Evolutionary conservation across 805 yeast genomes (phyloP).

Genomic region (Citeromyces matritensis): DNA sequence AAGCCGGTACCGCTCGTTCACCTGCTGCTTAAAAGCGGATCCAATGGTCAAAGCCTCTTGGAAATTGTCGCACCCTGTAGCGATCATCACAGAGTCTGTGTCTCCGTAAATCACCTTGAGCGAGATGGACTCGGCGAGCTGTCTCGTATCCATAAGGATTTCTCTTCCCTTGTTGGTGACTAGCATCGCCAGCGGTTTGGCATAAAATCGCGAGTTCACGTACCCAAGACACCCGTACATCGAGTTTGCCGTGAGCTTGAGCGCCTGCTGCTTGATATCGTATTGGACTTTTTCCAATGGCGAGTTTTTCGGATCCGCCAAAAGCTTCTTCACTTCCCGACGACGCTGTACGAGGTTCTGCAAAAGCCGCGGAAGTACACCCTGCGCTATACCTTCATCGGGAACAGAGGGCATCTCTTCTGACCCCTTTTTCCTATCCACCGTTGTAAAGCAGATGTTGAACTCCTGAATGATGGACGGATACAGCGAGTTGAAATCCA

Average conservation of each 20-base stretch:
- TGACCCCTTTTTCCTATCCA: slow-evolving; percentile 43
- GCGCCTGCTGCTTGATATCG: slow-evolving; percentile 91
- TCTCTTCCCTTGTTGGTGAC: slow-evolving; percentile 95
- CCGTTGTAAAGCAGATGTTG: slow-evolving; percentile 94
- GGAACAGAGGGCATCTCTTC: slow-evolving; percentile 66
- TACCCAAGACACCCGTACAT: slow-evolving; percentile 98
- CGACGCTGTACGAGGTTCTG: slow-evolving; percentile 82
- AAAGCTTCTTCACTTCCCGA: slow-evolving; percentile 75
- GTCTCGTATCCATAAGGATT: slow-evolving; percentile 83
- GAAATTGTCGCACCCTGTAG: slow-evolving; percentile 61
- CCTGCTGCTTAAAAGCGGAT: slow-evolving; percentile 66
- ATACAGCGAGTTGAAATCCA: slow-evolving; percentile 96
- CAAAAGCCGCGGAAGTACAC: slow-evolving; percentile 77
- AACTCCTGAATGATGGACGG: slow-evolving; percentile 96
- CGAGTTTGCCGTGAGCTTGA: slow-evolving; percentile 95
- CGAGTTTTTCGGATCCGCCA: slow-evolving; percentile 60
- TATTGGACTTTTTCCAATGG: slow-evolving; percentile 62
- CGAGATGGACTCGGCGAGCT: slow-evolving; percentile 74
- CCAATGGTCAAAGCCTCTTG: slow-evolving; percentile 74
- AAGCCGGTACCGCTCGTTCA: slow-evolving; percentile 75
- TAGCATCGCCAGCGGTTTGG: slow-evolving; percentile 89
- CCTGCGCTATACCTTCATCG: slow-evolving; percentile 36
- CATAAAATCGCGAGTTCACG: slow-evolving; percentile 83
- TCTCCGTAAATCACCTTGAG: slow-evolving; percentile 92
- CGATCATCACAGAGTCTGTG: slow-evolving; percentile 98